These are phyloP conservation scores for Fabrea salina DNA, from an alignment of 169 alveolate species.

Conservation along the genomic window DNA sequence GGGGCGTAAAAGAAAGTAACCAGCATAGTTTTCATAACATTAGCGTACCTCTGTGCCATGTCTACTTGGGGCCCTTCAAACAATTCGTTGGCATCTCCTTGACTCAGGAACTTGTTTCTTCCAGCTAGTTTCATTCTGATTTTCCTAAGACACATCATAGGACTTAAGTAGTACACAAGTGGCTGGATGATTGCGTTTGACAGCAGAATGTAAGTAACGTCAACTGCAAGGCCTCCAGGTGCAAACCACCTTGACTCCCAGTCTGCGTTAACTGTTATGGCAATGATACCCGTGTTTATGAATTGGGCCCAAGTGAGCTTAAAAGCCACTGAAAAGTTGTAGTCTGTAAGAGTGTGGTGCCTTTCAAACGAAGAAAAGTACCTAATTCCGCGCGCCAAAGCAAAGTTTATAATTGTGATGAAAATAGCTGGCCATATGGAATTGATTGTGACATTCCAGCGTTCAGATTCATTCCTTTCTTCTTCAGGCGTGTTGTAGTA, in stretches of 20 bases:
- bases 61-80: neutral
- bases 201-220: slow-evolving; percentile 23
- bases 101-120: slow-evolving; percentile 3
- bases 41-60: neutral
- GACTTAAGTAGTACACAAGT: neutral
- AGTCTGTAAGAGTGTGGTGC: slow-evolving; percentile 42
- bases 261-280: slow-evolving; percentile 33
- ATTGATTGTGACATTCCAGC: slow-evolving; percentile 28
- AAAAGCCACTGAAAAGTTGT: slow-evolving; percentile 43
- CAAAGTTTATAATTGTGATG: slow-evolving; percentile 30
- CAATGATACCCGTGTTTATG: slow-evolving; percentile 45
- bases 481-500: too few species aligned
- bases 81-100: slow-evolving; percentile 36
- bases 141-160: neutral
- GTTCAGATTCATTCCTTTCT: neutral
- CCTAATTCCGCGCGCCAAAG: slow-evolving; percentile 26
- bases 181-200: slow-evolving; percentile 35
- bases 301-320: slow-evolving; percentile 38
- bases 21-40: slow-evolving; percentile 41
- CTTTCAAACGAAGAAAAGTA: slow-evolving; percentile 36
- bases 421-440: slow-evolving; percentile 37
- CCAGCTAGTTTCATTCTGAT: slow-evolving; percentile 3
- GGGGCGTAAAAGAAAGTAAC: slow-evolving; percentile 38
- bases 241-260: slow-evolving; percentile 33
- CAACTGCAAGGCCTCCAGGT: slow-evolving; percentile 35